These are phyloP conservation scores for Paraconiothyrium sp. DNA, from an alignment of 2,329 filamentous ascomycete species.

Conservation along the genomic window DNA sequence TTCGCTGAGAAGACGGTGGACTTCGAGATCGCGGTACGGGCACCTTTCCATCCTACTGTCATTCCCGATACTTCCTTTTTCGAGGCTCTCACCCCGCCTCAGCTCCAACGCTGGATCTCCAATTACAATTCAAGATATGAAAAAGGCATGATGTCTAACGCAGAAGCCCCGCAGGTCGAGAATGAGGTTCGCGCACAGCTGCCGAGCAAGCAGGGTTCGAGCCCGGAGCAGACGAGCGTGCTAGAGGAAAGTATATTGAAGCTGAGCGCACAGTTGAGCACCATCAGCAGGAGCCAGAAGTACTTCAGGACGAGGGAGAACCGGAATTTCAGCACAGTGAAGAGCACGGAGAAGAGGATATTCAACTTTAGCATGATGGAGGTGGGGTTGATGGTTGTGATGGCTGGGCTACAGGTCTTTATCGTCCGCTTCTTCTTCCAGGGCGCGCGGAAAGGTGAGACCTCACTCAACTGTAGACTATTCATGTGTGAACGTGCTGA, in stretches of 20 bases:
- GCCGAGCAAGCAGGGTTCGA: slow-evolving; percentile 87
- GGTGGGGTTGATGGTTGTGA: slow-evolving; percentile 87
- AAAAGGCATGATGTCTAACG: slow-evolving; percentile 6
- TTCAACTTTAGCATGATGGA: slow-evolving; percentile 98
- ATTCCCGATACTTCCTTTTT: slow-evolving; percentile 2
- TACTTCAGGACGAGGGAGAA: slow-evolving; percentile 99
- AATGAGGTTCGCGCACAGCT: slow-evolving; percentile 86
- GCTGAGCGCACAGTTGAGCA: slow-evolving; percentile 90
- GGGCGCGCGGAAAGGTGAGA: slow-evolving; percentile 71
- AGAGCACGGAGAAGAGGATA: slow-evolving; percentile 93
- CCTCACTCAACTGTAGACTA: neutral
- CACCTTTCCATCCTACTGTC: slow-evolving; percentile 47
- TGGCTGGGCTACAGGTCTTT: slow-evolving; percentile 97
- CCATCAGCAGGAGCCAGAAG: slow-evolving; percentile 96
- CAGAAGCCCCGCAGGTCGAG: slow-evolving; percentile 72
- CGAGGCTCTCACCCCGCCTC: slow-evolving; percentile 3
- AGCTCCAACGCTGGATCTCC: slow-evolving; percentile 14
- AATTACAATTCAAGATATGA: slow-evolving; percentile 3
- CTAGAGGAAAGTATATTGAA: slow-evolving; percentile 97
- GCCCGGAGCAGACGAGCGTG: slow-evolving; percentile 85
- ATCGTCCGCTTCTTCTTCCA: slow-evolving; percentile 99
- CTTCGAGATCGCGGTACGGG: slow-evolving; percentile 91
- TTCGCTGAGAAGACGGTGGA: slow-evolving; percentile 98
- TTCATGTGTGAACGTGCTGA: slow-evolving; percentile 4
- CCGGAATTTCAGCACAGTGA: slow-evolving; percentile 96